A percentile compares a stretch with the other conserved stretches of the same genome.
These are phyloP conservation scores for Dictyostelium firmibasis DNA, from an alignment of 78 protist species.

Conservation along the genomic window DNA sequence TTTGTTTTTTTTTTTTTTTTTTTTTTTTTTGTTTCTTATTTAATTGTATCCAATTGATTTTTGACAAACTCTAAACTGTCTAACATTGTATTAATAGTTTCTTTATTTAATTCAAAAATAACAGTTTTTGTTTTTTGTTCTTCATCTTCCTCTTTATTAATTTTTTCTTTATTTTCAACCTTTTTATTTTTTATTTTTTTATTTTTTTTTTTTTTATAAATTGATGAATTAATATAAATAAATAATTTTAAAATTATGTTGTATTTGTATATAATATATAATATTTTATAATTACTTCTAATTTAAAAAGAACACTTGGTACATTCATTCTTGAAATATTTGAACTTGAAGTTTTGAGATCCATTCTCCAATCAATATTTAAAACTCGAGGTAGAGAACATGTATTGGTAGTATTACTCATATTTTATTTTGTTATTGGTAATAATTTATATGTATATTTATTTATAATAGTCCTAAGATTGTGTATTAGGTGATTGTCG, in stretches of 20 bases:
- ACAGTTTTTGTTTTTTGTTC: slow-evolving; percentile 32
- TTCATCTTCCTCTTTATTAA: background rate
- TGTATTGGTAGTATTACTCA: slow-evolving; percentile 14
- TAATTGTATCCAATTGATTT: slow-evolving; percentile 80
- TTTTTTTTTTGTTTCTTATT: slow-evolving; percentile 7
- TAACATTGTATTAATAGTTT: slow-evolving; percentile 84
- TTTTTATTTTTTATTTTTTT: background rate
- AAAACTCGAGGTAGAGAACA: slow-evolving; percentile 78
- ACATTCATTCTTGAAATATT: slow-evolving; percentile 59
- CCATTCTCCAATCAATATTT: slow-evolving; percentile 84
- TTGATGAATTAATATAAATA: no score
- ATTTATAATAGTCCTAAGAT: no score
- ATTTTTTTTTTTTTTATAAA: background rate
- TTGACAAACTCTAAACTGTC: slow-evolving; percentile 84
- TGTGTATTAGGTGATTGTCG: no score
- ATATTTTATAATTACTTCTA: slow-evolving; percentile 37
- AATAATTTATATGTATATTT: no score
- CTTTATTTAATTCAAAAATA: slow-evolving; percentile 81
- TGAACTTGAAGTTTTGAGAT: slow-evolving; percentile 83
- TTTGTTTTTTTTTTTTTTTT: background rate
- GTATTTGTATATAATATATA: no score
- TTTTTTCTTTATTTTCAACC: no score
- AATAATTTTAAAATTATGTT: no score
- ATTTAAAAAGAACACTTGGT: slow-evolving; percentile 80
- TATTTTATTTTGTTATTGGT: background rate